phyloP scores from a whole-genome alignment of 1,139 yeast genomes.

The Kluyveromyces marxianus region DNA sequence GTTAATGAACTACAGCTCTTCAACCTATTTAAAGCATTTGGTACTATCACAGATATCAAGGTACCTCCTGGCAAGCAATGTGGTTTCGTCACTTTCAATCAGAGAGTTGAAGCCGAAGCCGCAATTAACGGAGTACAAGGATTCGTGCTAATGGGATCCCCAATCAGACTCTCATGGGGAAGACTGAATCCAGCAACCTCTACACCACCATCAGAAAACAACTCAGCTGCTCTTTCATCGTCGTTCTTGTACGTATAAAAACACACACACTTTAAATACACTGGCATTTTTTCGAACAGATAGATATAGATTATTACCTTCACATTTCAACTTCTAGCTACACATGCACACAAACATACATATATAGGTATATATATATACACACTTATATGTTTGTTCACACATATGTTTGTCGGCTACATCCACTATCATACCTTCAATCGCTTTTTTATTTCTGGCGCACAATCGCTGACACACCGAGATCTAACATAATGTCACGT shows the following conservation, averaged over 20 bases:
- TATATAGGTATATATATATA: no score
- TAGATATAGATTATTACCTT: not conserved
- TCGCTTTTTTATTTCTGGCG: not conserved
- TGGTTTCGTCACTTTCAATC: conserved; percentile 61
- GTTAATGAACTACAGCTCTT: conserved; percentile 54
- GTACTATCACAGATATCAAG: conserved; percentile 56
- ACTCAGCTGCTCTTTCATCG: not conserved
- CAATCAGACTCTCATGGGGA: conserved; percentile 71
- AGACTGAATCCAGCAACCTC: conserved; percentile 10
- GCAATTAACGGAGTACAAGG: conserved; percentile 73
- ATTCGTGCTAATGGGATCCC: conserved; percentile 57
- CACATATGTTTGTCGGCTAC: no score
- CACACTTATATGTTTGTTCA: no score
- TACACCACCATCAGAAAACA: conserved; percentile 3
- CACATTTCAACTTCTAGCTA: not conserved
- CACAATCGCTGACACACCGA: no score
- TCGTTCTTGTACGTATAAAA: not conserved
- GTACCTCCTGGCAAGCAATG: conserved; percentile 66
- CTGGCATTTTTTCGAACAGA: not conserved
- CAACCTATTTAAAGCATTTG: conserved; percentile 57
- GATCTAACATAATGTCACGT: no score
- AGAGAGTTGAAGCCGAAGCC: conserved; percentile 61
- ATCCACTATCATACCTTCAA: not conserved
- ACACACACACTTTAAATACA: not conserved
- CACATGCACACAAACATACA: no score